A percentile compares a stretch with the other conserved stretches of the same genome.
Conservation (phyloP, 2,329 filamentous ascomycete genomes). For the Didymella arachidicola region DNA sequence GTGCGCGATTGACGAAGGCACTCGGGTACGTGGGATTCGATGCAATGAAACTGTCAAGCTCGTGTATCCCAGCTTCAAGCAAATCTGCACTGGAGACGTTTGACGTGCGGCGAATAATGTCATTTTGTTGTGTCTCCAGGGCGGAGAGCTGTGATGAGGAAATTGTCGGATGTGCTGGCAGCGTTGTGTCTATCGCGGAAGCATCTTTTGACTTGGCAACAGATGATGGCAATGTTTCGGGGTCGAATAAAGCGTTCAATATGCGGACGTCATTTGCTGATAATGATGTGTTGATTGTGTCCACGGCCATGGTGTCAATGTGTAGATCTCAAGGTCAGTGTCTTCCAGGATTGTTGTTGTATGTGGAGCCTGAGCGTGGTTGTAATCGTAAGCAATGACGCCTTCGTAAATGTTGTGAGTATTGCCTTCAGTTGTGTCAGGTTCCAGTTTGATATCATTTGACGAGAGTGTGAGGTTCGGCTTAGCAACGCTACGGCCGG, state of each 20-base stretch:
- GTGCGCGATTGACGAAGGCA: slow-evolving; percentile 77
- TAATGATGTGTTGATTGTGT: slow-evolving; percentile 57
- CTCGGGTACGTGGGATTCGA: slow-evolving; percentile 72
- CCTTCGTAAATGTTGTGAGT: not conserved
- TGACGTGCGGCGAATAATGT: slow-evolving; percentile 52
- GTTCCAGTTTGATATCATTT: slow-evolving; percentile 8
- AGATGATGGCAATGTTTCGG: slow-evolving; percentile 51
- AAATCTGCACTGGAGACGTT: slow-evolving; percentile 21
- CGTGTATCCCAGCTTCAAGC: slow-evolving; percentile 34
- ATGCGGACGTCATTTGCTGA: slow-evolving; percentile 50
- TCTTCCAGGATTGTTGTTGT: not conserved
- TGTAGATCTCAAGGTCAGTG: too few species aligned
- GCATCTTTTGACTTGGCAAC: slow-evolving; percentile 59
- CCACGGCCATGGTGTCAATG: slow-evolving; percentile 30
- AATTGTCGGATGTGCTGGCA: slow-evolving; percentile 54
- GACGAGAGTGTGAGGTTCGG: slow-evolving; percentile 19
- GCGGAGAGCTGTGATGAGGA: slow-evolving; percentile 45
- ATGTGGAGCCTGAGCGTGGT: too few species aligned
- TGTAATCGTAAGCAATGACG: not conserved
- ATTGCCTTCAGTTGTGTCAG: not conserved
- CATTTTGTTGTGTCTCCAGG: slow-evolving; percentile 54
- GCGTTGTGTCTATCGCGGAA: slow-evolving; percentile 54
- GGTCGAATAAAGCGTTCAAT: slow-evolving; percentile 52
- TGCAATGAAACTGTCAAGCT: slow-evolving; percentile 64
- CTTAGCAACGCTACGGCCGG: slow-evolving; percentile 17